These are phyloP conservation scores for Xylariaceae sp. DNA, from an alignment of 2,329 filamentous ascomycete species.

Conservation along the genomic window DNA sequence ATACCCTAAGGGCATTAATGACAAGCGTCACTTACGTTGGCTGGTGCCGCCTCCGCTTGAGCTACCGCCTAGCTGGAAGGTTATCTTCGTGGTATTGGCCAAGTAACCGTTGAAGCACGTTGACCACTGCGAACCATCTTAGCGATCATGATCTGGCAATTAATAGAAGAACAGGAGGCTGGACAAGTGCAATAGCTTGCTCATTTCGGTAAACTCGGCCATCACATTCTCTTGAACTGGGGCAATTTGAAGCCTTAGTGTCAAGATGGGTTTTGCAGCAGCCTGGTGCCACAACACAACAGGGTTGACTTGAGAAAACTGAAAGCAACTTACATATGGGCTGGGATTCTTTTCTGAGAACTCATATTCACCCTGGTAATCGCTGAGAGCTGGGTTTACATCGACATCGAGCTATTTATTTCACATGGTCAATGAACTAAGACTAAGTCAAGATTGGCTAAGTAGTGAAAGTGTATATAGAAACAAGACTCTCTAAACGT, in stretches of 20 bases:
- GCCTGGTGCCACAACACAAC: no score
- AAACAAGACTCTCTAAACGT: background rate
- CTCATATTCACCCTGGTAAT: conserved; percentile 24
- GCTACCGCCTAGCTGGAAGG: conserved; percentile 9
- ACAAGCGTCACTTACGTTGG: conserved; percentile 13
- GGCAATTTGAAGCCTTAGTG: no score
- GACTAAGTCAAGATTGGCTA: no score
- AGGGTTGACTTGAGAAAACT: background rate
- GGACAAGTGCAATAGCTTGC: no score
- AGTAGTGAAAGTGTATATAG: background rate
- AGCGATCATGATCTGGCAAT: background rate
- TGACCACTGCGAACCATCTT: conserved; percentile 24
- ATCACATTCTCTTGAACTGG: no score
- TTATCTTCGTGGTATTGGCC: conserved; percentile 27
- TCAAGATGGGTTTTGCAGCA: no score
- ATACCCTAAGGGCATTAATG: background rate
- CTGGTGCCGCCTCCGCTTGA: conserved; percentile 25
- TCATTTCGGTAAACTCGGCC: no score
- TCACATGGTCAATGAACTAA: background rate
- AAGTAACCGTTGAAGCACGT: conserved; percentile 25
- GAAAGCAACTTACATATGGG: conserved; percentile 10
- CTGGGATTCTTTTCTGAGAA: conserved; percentile 23
- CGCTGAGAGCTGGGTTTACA: conserved; percentile 19
- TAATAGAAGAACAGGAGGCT: no score
- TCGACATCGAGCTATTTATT: conserved; percentile 22